Evolutionary conservation across 805 yeast genomes (phyloP).

Genomic region (Nakazawaea siamensis): DNA sequence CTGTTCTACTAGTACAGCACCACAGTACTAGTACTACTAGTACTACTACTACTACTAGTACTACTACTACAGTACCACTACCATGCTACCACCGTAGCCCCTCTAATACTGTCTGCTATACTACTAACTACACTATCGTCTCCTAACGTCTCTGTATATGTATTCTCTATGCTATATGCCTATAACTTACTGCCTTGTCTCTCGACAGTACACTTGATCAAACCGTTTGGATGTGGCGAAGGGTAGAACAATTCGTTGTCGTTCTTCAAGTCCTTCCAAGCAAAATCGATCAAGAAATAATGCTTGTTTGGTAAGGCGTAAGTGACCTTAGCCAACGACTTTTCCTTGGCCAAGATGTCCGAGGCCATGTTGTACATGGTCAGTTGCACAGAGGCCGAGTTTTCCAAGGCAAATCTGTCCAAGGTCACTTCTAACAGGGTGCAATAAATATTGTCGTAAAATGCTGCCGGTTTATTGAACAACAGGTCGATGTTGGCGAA

Average conservation of each 20-base stretch:
- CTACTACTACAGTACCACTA: too few species aligned
- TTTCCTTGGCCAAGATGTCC: conserved; percentile 52
- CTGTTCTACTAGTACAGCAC: too few species aligned
- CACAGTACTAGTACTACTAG: too few species aligned
- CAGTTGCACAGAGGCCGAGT: conserved; percentile 93
- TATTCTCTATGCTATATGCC: background rate
- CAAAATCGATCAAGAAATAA: conserved; percentile 70
- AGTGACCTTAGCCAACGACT: conserved; percentile 53
- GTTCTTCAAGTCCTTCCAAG: conserved; percentile 77
- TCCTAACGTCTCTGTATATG: too few species aligned
- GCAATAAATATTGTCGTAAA: conserved; percentile 58
- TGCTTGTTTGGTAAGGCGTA: conserved; percentile 89
- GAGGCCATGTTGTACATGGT: conserved; percentile 92
- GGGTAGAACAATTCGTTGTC: conserved; percentile 86
- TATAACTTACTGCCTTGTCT: background rate
- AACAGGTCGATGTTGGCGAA: conserved; percentile 43
- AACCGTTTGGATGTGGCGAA: conserved; percentile 86
- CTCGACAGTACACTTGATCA: conserved; percentile 77
- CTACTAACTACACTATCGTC: too few species aligned
- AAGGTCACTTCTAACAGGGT: conserved; percentile 62
- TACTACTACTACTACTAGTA: too few species aligned
- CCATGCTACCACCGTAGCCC: too few species aligned
- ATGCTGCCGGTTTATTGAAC: conserved; percentile 36
- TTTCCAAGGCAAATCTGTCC: conserved; percentile 72
- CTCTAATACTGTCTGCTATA: too few species aligned